Conservation (phyloP, 2,329 filamentous ascomycete genomes). For the Aspergillus sp. region DNA sequence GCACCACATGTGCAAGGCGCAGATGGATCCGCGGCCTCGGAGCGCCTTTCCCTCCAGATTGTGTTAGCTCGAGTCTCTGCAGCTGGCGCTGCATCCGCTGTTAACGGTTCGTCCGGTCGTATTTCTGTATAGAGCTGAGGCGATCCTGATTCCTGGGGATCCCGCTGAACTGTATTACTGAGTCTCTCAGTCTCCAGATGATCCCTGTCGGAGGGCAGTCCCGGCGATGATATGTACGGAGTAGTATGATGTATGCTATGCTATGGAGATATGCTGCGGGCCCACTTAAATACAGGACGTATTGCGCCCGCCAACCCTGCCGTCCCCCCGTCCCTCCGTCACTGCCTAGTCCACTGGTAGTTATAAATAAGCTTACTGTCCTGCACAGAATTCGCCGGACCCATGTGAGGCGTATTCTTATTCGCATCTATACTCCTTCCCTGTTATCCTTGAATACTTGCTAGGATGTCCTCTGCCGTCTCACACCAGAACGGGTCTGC, state of each 20-base stretch:
- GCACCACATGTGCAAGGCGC: background rate
- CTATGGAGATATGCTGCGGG: background rate
- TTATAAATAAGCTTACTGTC: slow-evolving; percentile 6
- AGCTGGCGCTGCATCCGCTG: background rate
- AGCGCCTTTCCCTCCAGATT: background rate
- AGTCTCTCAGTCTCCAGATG: background rate
- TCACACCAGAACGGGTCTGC: slow-evolving; percentile 25
- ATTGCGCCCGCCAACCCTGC: background rate
- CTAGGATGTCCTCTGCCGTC: slow-evolving; percentile 32
- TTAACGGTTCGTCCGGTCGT: background rate
- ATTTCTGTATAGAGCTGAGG: background rate
- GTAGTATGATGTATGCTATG: background rate
- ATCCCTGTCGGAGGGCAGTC: slow-evolving; percentile 2
- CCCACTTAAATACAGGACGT: background rate
- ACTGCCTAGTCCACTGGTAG: slow-evolving; percentile 2
- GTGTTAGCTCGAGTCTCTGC: no score
- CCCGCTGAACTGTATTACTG: background rate
- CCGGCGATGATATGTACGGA: background rate
- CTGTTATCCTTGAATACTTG: slow-evolving; percentile 5
- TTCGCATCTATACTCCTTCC: background rate
- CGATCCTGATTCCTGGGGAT: slow-evolving; percentile 2
- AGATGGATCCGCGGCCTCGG: background rate
- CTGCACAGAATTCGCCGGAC: background rate
- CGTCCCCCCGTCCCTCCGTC: background rate
- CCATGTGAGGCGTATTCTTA: slow-evolving; percentile 5